Base-by-base conservation (phyloP, 2,329 filamentous ascomycete species). In the Diaporthe capsici region DNA sequence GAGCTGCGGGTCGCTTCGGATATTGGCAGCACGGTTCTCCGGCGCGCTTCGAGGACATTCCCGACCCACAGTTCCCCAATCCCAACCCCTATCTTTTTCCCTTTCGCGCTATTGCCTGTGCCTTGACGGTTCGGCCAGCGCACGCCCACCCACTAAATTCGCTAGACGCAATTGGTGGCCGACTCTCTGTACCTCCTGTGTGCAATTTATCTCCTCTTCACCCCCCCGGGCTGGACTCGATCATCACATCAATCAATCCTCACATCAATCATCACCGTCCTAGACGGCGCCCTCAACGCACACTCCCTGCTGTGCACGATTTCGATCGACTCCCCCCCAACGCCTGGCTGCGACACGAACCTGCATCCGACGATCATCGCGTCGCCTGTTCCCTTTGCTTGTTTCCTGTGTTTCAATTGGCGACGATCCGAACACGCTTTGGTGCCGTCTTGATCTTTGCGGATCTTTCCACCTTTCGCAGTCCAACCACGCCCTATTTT, bases 121-220 rank as follows among this genome's bases (percentile, higher is more conserved):
- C 76, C 76, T 77, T 77, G 76, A 77, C 76, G 76, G 76, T 75
- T 74, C 76, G 28, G 74, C 75, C 71, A 76, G 76, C 72, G 71
- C 74, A 74, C 75, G 65, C 75, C 76, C 72, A 77, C 58, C 65
- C 76, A 71, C 70, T 75, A 71, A 71, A 77, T 74, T 76, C 75
- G 75, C 76, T 77, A 74, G 76, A 77, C 74, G 76, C 76, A 77
- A 76, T 76, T 72, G 67, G 65, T 49, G 70, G 61, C 70, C 70
- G 51, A 72, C 44, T 55, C 42, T 63, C 42, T 63, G 57, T 70
- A 47, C 67, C 63, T 53, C 57, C 58, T 61, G 70, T 67, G 53
- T 74, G 71, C 71, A 72, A 65, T 74, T 74, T 74, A 63, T 76
- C 72, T 76, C 63, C 63, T 75, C 73, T 63, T 60, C 44, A 47